A percentile compares a stretch with the other conserved stretches of the same genome.
These are phyloP conservation scores for Pseudonitzschia multiseries DNA, from an alignment of 108 stramenopile genomes.

Conservation along the genomic window DNA sequence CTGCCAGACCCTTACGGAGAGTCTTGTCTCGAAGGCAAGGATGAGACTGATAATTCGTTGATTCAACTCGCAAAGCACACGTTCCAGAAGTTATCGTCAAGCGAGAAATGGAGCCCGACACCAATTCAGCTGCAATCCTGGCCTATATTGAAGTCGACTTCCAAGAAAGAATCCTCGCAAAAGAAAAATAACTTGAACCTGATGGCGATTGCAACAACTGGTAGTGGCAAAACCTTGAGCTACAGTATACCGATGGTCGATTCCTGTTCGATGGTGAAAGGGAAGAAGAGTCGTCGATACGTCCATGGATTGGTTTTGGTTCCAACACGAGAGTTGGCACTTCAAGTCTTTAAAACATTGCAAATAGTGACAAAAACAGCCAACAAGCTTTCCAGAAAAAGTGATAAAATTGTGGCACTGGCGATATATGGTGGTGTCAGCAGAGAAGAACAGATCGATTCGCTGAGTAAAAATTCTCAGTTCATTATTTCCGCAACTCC, in stretches of 20 bases:
- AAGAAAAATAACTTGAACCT: constrained; percentile 34
- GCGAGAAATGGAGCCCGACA: constrained; percentile 2
- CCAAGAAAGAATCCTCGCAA: not conserved
- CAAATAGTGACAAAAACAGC: constrained; percentile 75
- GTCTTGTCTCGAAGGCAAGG: not conserved
- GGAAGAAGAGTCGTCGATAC: constrained; percentile 9
- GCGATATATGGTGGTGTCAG: constrained; percentile 69
- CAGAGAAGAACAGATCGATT: constrained; percentile 41
- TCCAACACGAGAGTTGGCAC: constrained; percentile 81
- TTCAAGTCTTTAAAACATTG: constrained; percentile 58
- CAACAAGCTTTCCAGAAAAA: constrained; percentile 45
- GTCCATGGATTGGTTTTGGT: constrained; percentile 50
- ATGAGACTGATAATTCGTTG: constrained; percentile 1
- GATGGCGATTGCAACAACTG: constrained; percentile 72
- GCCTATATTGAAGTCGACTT: constrained; percentile 1
- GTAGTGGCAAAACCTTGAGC: constrained; percentile 67
- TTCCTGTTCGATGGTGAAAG: constrained; percentile 28
- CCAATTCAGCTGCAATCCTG: constrained; percentile 13
- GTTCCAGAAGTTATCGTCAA: constrained; percentile 3
- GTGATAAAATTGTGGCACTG: constrained; percentile 47
- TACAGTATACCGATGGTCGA: constrained; percentile 48
- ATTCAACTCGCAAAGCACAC: constrained; percentile 5
- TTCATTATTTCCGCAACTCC: constrained; percentile 71
- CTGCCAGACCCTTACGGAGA: constrained; percentile 5
- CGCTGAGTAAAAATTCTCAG: constrained; percentile 18